Base-by-base conservation (phyloP, 192 early-diverging fungal genomes). In the Umbelopsis sp. region DNA sequence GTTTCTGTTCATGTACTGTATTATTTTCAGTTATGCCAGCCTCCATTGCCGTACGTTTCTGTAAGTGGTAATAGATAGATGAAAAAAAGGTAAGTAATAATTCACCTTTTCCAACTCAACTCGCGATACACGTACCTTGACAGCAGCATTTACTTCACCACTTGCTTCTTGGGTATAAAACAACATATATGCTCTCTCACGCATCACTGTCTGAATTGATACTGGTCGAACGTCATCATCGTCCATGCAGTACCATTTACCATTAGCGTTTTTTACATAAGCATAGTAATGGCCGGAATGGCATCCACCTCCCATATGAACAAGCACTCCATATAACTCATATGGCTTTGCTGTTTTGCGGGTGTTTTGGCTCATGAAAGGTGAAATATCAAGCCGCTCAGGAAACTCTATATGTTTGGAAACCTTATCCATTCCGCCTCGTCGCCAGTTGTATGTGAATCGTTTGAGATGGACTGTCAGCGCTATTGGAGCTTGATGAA, bases 201-300 rank as follows among this genome's bases (percentile, higher is more conserved):
- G 71, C 9, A 95, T 79, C 2, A 95, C 95, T 6, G 87, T 89
- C 18, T 81, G 75, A 41, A 89, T 73, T 67, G 87, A 85, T 37
- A 92, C 92, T 53, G 86, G 85, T 18, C 80, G 74, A 6, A 96
- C 80, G 33, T 70, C 52, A n/a, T 83, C 83, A 74, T 95, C 93
- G 71, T 95, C 87, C 87, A 93, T 92, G 45, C 86, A 81, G 64
- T 89, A 92, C 93, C 93, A 97, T 12, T 85, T 82, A 5, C 91
- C 92, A 30, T 87, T 83, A 1, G 92, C 80, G n/a, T 85, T 83
- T 75, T 91, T 91, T 49, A 95, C 89, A 78, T 84, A 97, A 45
- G 89, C 88, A 67, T 87, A 93, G 74, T 97, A 97, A 74, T 97
- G 95, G 13, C 95, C 95, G 7, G 91, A 93, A 64, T 90, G 83